Evolutionary conservation across 306 rosid species (phyloP), one percentile per base, ranked within the genome.

Genomic region (Sophora flavescens): DNA sequence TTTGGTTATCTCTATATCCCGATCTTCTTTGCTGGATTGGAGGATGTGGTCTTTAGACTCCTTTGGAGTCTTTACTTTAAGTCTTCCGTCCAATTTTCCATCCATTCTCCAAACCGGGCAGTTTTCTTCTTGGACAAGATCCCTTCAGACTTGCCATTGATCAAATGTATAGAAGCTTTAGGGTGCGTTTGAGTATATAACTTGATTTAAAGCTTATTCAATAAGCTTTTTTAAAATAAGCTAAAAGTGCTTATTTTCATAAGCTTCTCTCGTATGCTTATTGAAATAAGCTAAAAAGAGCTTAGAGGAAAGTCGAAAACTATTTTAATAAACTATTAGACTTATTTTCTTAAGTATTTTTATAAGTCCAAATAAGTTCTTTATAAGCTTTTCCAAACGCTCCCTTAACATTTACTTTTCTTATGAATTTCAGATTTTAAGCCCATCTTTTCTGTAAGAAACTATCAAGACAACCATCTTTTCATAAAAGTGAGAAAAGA

Each of bases 111-210:
- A 11, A 28, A 32, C 41, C 18, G 16, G 17, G 17, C 17, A 48
- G 54, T 13, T 48, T 48, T 48, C 17, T 13, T 48, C 17, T 13
- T 14, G 54, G 9, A 44, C 48, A 35, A 9, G 45, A 10, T 8
- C 58, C 35, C 33, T 28, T 42, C 16, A 57, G 67, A 44, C 47
- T 28, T 60, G 33, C 22, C 41, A 35, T 33, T 70, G 68, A 10
- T 60, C 30, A 59, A 44, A 73, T 8, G 35, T 45, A 32, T 52
- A 17, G 18, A 45, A 60, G 58, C 51, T 52, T 42, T 73, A 26
- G 22, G 22, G 22, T 22, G 22, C 22, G 22, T 22, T 22, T 22
- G 22, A 22, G 22, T 22, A 22, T 22, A 22, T 22, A 22, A 22
- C 22, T 22, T 22, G 1, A 22, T 22, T 22, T 0, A 22, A 1